These are phyloP conservation scores for Cryomyces minteri DNA, from an alignment of 495 filamentous ascomycete species.

Conservation along the genomic window DNA sequence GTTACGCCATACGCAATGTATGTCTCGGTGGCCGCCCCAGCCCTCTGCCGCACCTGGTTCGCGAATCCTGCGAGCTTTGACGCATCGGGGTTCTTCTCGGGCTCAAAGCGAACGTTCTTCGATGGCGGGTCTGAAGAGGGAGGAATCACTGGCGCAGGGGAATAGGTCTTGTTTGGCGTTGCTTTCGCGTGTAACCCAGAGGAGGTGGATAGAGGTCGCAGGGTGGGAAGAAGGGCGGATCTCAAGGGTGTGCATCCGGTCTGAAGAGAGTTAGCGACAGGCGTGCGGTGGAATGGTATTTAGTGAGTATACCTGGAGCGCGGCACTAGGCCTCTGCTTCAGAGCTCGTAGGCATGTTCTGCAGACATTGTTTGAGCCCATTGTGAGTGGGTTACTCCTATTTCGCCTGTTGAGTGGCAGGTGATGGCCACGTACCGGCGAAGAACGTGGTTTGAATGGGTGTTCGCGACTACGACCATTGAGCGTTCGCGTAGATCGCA, in stretches of 20 bases:
- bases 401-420: no score
- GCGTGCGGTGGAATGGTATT: neutral
- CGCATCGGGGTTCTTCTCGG: neutral
- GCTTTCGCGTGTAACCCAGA: neutral
- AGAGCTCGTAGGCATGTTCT: neutral
- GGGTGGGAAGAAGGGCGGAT: neutral
- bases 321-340: neutral
- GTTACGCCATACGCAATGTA: slow-evolving; percentile 66
- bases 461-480: no score
- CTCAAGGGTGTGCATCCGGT: neutral
- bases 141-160: neutral
- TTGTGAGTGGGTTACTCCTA: neutral
- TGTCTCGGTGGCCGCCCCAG: slow-evolving; percentile 24
- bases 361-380: neutral
- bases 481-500: no score
- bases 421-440: no score
- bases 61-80: neutral
- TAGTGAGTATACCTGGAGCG: neutral
- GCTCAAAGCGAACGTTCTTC: neutral
- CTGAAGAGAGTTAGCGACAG: neutral
- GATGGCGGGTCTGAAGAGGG: neutral
- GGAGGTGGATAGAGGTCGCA: neutral
- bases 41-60: neutral
- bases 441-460: no score
- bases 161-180: neutral